Evolutionary conservation across 371 early-diverging fungal genomes (phyloP).

Genomic region (Mortierella sp.): DNA sequence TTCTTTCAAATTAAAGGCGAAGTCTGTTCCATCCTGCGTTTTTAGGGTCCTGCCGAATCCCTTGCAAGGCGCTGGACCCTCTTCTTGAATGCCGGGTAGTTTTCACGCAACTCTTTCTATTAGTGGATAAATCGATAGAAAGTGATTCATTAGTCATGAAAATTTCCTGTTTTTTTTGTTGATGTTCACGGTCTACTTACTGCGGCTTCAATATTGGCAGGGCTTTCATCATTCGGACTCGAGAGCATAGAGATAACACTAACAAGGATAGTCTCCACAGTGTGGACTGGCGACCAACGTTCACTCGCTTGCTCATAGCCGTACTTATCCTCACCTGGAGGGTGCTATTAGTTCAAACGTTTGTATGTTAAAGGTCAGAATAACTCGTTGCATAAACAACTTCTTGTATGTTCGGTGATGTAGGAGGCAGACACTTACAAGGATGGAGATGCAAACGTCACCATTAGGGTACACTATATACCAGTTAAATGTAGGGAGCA

Average conservation of each 20-base stretch:
- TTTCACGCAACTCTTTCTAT: constrained; percentile 83
- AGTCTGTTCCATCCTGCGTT: neutral
- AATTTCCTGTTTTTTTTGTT: neutral
- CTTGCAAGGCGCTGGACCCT: constrained; percentile 79
- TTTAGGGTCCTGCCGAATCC: constrained; percentile 64
- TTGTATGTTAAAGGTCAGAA: neutral
- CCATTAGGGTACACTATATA: constrained; percentile 83
- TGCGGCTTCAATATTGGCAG: constrained; percentile 94
- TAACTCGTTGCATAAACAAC: too few relatives aligned
- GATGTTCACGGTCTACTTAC: constrained; percentile 61
- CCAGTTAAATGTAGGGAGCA: too few relatives aligned
- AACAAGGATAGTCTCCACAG: constrained; percentile 90
- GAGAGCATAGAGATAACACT: constrained; percentile 92
- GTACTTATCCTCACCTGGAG: constrained; percentile 88
- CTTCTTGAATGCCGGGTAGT: constrained; percentile 79
- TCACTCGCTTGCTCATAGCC: constrained; percentile 93
- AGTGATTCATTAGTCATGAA: neutral
- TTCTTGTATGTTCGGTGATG: too few relatives aligned
- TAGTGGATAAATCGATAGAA: neutral
- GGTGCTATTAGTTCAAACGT: constrained; percentile 60
- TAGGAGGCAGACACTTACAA: constrained; percentile 73
- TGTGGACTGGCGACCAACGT: constrained; percentile 95
- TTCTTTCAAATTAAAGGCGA: neutral
- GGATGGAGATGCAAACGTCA: constrained; percentile 92
- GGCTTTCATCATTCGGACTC: constrained; percentile 93